These are phyloP conservation scores for Syzygium aromaticum DNA, from an alignment of 345 rosid species.

Conservation along the genomic window DNA sequence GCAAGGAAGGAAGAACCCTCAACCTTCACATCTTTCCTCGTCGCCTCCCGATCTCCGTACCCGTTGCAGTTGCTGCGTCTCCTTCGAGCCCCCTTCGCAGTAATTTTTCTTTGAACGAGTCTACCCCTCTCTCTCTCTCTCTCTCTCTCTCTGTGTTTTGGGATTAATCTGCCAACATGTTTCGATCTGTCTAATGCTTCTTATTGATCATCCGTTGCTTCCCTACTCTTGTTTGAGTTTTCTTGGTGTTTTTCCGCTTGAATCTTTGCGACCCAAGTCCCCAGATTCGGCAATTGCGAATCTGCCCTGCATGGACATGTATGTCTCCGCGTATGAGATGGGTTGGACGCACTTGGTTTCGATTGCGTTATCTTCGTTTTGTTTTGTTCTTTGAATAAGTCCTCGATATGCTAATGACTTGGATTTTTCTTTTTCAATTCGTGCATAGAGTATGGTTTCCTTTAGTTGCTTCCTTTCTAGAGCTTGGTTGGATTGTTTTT, in stretches of 20 bases:
- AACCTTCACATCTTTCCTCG: not conserved
- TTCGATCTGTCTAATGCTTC: not conserved
- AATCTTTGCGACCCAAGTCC: not conserved
- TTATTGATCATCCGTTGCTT: not conserved
- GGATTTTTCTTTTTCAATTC: not conserved
- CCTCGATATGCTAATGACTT: not conserved
- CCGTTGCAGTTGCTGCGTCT: not conserved
- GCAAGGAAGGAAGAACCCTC: not conserved
- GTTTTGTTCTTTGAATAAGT: not conserved
- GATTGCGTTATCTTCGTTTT: not conserved
- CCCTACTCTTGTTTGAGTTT: not conserved
- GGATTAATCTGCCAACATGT: not conserved
- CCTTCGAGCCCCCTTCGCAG: not conserved
- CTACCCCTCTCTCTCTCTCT: not conserved
- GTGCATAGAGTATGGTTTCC: not conserved
- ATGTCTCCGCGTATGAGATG: not conserved
- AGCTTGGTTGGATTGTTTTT: not conserved
- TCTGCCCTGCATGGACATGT: not conserved
- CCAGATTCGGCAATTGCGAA: not conserved
- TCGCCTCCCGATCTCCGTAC: not conserved
- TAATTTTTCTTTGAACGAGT: not conserved
- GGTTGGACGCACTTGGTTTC: not conserved
- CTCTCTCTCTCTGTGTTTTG: not conserved
- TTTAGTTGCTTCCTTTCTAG: not conserved
- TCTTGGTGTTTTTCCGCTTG: not conserved